Percentiles rank a stretch among this genome's conserved stretches.
Conservation (phyloP, 495 filamentous ascomycete species). For the Daldinia grandis region DNA sequence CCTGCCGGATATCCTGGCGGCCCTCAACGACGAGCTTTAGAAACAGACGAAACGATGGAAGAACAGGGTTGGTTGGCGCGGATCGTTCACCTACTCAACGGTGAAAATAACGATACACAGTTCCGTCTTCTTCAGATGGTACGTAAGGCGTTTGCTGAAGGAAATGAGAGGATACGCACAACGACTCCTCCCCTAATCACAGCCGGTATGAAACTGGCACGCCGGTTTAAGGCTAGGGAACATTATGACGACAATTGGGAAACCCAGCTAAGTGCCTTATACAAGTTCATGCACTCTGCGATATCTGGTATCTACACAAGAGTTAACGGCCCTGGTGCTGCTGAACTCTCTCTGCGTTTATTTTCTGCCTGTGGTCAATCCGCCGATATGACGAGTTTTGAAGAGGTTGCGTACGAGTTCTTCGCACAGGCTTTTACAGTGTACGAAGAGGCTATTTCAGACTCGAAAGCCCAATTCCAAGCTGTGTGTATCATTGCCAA, state of each 20-base stretch:
- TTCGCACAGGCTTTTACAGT: constrained; percentile 98
- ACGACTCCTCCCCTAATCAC: constrained; percentile 94
- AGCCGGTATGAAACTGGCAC: constrained; percentile 86
- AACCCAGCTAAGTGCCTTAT: constrained; percentile 84
- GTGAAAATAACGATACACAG: constrained; percentile 88
- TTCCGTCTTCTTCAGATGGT: constrained; percentile 92
- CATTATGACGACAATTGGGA: constrained; percentile 97
- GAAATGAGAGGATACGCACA: constrained; percentile 93
- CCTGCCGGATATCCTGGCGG: constrained; percentile 83
- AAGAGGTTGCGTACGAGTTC: constrained; percentile 97
- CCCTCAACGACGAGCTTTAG: constrained; percentile 72
- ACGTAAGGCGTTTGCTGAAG: constrained; percentile 86
- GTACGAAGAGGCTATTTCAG: constrained; percentile 94
- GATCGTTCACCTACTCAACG: constrained; percentile 86
- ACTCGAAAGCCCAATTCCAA: constrained; percentile 96
- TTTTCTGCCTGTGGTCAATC: constrained; percentile 93
- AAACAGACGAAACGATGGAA: constrained; percentile 95
- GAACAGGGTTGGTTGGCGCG: constrained; percentile 97
- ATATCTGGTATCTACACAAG: constrained; percentile 90
- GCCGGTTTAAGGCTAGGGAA: constrained; percentile 88
- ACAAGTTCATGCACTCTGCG: constrained; percentile 91
- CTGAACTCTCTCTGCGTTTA: constrained; percentile 86
- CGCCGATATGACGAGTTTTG: constrained; percentile 89
- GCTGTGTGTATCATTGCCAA: constrained; percentile 94
- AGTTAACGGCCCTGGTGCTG: constrained; percentile 75